Conservation (phyloP, 371 early-diverging fungal genomes). For the Circinella umbellata region DNA sequence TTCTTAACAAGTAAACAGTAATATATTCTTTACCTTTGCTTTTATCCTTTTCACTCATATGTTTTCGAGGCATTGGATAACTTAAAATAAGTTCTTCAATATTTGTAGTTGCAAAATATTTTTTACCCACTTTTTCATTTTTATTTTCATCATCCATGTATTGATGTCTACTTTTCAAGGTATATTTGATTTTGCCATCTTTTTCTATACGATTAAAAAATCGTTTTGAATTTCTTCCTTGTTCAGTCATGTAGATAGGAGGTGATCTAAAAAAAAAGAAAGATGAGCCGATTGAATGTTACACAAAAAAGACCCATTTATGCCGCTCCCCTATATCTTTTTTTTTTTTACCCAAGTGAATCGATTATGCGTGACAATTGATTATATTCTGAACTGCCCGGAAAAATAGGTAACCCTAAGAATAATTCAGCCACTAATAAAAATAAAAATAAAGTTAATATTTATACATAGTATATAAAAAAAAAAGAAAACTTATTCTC, state of each 20-base stretch:
- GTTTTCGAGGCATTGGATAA: conserved; percentile 79
- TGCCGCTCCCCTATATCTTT: background rate
- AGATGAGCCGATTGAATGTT: background rate
- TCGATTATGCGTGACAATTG: conserved; percentile 93
- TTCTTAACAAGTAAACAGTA: too few species aligned
- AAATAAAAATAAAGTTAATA: background rate
- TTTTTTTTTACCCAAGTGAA: conserved; percentile 70
- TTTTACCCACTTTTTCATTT: conserved; percentile 84
- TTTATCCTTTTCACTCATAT: conserved; percentile 57
- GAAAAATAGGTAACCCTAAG: conserved; percentile 93
- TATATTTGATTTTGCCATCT: conserved; percentile 57
- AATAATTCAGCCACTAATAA: conserved; percentile 80
- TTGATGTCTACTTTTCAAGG: conserved; percentile 78
- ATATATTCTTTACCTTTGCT: conserved; percentile 12
- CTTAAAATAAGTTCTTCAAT: conserved; percentile 81
- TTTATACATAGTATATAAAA: background rate
- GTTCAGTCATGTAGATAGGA: conserved; percentile 85
- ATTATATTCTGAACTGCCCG: conserved; percentile 96
- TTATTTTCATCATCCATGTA: conserved; percentile 75
- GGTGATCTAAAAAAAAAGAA: conserved; percentile 31
- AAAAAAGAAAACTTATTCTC: too few species aligned
- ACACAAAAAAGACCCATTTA: background rate
- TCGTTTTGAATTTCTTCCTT: conserved; percentile 75
- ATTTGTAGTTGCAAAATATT: conserved; percentile 80
- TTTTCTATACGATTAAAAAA: conserved; percentile 58